A percentile compares a stretch with the other conserved stretches of the same genome.
These are phyloP conservation scores for Lentinula novae-zelandiae DNA, from an alignment of 1,284 basidiomycete species.

Conservation along the genomic window DNA sequence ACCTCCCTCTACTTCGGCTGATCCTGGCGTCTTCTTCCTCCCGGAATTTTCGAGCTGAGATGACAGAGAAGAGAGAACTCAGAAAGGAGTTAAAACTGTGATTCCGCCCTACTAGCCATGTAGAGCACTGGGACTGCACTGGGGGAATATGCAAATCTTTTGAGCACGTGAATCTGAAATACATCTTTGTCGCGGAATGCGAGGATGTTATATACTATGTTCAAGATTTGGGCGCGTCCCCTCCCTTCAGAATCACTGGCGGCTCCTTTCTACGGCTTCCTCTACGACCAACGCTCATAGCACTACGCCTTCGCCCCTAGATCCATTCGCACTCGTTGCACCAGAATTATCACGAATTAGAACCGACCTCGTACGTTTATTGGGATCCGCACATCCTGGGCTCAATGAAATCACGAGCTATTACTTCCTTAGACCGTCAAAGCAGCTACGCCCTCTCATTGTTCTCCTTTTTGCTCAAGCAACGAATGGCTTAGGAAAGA, in stretches of 20 bases:
- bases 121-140: too few relatives aligned
- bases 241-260: not conserved
- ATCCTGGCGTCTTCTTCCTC: too few relatives aligned
- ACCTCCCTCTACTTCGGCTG: too few relatives aligned
- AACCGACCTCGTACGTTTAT: constrained; percentile 71
- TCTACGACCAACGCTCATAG: not conserved
- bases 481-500: constrained; percentile 74
- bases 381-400: constrained; percentile 90
- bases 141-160: not conserved
- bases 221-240: not conserved
- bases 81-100: not conserved
- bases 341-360: constrained; percentile 76
- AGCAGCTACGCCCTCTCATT: constrained; percentile 78
- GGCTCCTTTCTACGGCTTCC: not conserved
- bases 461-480: constrained; percentile 80
- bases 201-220: constrained; percentile 4
- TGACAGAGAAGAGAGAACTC: too few relatives aligned
- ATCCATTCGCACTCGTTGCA: constrained; percentile 70
- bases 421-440: constrained; percentile 77
- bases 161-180: not conserved
- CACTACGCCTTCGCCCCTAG: constrained; percentile 27
- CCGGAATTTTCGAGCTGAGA: too few relatives aligned
- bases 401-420: constrained; percentile 81
- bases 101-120: not conserved
- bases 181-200: constrained; percentile 4